Conservation (phyloP, 805 yeast species). For the Aciculoconidium aculeatum region DNA sequence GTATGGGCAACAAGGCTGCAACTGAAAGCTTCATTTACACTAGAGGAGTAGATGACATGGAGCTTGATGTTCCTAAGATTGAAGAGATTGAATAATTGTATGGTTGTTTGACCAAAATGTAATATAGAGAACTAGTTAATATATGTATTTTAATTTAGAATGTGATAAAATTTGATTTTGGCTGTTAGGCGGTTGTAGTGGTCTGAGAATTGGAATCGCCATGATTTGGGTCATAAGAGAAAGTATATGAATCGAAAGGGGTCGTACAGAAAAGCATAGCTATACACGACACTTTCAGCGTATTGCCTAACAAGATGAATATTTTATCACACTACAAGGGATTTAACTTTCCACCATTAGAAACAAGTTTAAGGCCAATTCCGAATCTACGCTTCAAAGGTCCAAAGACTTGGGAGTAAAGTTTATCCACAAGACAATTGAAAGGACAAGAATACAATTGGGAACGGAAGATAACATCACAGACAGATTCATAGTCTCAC, state of each 20-base stretch:
- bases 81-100: slow-evolving; percentile 11
- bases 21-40: slow-evolving; percentile 27
- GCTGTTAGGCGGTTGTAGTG: too few species aligned
- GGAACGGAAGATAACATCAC: slow-evolving; percentile 37
- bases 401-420: slow-evolving; percentile 33
- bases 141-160: slow-evolving; percentile 1
- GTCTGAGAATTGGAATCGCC: too few species aligned
- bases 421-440: slow-evolving; percentile 66
- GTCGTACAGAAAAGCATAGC: too few species aligned
- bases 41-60: slow-evolving; percentile 12
- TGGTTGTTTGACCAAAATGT: slow-evolving; percentile 1
- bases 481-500: slow-evolving; percentile 58
- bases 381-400: slow-evolving; percentile 43
- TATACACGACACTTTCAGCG: too few species aligned
- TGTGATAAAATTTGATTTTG: too few species aligned
- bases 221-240: too few species aligned
- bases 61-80: slow-evolving; percentile 14
- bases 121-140: slow-evolving; percentile 1
- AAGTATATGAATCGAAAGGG: too few species aligned
- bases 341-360: slow-evolving; percentile 35
- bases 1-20: slow-evolving; percentile 24
- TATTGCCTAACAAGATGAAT: too few species aligned
- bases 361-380: slow-evolving; percentile 36
- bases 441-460: slow-evolving; percentile 52
- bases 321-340: too few species aligned